Evolutionary conservation across 768 basidiomycete species (phyloP).

Genomic region (Imleria badia): DNA sequence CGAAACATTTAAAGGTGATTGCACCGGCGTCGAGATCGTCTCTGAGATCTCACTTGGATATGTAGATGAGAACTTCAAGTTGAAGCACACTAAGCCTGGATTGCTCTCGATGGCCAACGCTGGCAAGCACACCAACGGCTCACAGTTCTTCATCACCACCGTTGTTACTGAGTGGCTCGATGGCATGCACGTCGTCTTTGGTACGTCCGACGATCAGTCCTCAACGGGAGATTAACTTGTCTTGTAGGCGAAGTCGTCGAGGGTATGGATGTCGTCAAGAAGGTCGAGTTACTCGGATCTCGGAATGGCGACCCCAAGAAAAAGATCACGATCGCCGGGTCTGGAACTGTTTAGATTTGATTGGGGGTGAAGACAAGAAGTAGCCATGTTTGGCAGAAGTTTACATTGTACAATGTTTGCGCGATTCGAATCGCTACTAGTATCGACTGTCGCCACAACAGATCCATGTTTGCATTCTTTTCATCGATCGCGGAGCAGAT

Average conservation of each 20-base stretch:
- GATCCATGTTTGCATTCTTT: too few species aligned
- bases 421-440: too few species aligned
- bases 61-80: conserved; percentile 80
- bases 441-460: too few species aligned
- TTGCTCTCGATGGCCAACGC: conserved; percentile 82
- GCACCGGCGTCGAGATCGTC: too few species aligned
- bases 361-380: not conserved
- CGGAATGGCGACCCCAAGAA: fast-evolving
- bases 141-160: conserved; percentile 92
- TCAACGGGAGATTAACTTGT: not conserved
- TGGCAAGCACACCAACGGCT: conserved; percentile 81
- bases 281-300: not conserved
- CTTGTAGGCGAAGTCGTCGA: conserved; percentile 11
- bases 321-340: not conserved
- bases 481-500: too few species aligned
- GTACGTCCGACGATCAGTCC: not conserved
- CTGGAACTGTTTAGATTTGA: not conserved
- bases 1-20: conserved; percentile 56
- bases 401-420: too few species aligned
- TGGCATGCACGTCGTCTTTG: conserved; percentile 15
- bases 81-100: conserved; percentile 71
- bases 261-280: not conserved
- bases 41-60: conserved; percentile 4
- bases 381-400: too few species aligned
- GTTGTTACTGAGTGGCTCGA: conserved; percentile 45